Conservation (phyloP, 2,329 filamentous ascomycete genomes). For the Beauveria rudraprayagi region DNA sequence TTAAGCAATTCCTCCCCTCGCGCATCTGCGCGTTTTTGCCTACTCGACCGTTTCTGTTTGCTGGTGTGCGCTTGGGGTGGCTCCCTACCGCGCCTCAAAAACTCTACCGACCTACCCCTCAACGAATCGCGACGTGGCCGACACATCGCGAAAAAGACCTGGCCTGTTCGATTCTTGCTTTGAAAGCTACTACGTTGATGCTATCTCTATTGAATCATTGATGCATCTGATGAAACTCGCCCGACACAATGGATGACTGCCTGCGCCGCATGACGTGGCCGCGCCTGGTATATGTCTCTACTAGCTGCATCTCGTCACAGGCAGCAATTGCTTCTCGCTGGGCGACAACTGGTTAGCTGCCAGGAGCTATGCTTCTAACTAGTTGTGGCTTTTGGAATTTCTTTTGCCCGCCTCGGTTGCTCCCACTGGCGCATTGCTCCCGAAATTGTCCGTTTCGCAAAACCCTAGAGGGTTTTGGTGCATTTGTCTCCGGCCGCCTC, state of each 20-base stretch:
- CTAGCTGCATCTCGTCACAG: neutral
- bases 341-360: neutral
- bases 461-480: neutral
- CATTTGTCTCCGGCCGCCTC: neutral
- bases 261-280: conserved; percentile 4
- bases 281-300: neutral
- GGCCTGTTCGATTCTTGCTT: neutral
- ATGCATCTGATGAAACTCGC: neutral
- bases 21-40: conserved; percentile 10
- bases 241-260: neutral
- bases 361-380: neutral
- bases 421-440: neutral
- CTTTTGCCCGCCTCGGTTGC: neutral
- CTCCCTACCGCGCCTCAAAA: conserved; percentile 11
- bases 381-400: neutral
- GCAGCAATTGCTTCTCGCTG: neutral
- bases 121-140: conserved; percentile 6
- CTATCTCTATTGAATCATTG: neutral
- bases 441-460: conserved; percentile 3
- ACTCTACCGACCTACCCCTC: conserved; percentile 14
- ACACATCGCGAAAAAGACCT: neutral
- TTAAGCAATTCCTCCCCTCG: neutral
- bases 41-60: conserved; percentile 15
- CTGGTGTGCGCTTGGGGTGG: conserved; percentile 15
- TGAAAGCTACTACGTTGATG: neutral